A percentile compares a stretch with the other conserved stretches of the same genome.
Evolutionary conservation across 2,329 filamentous ascomycete species (phyloP).

Genomic region (Pseudogymnoascus verrucosus): DNA sequence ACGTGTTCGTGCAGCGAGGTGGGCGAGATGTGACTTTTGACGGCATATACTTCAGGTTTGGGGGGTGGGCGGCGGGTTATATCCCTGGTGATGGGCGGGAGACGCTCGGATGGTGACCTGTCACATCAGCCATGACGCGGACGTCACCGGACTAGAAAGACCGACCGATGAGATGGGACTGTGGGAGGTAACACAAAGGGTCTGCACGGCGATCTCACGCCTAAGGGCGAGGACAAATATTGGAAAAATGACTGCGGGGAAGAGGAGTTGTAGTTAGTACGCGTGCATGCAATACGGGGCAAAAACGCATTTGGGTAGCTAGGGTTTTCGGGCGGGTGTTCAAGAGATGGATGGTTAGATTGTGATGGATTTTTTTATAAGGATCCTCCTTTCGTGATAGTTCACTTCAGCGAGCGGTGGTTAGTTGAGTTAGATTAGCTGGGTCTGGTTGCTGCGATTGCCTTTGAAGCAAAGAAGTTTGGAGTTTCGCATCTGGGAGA

Average conservation of each 20-base stretch:
- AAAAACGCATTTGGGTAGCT: background rate
- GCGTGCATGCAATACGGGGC: background rate
- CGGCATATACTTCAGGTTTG: background rate
- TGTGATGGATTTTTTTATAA: background rate
- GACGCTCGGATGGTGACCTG: background rate
- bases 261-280: background rate
- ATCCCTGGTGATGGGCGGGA: background rate
- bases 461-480: background rate
- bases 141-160: background rate
- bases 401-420: background rate
- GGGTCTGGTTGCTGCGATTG: background rate
- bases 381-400: background rate
- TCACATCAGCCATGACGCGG: background rate
- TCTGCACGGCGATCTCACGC: background rate
- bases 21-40: constrained; percentile 4
- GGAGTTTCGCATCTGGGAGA: background rate
- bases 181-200: background rate
- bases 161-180: background rate
- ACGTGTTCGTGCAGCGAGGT: constrained; percentile 4
- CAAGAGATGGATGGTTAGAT: background rate
- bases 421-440: background rate
- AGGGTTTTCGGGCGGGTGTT: background rate
- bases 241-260: background rate
- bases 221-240: background rate
- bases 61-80: background rate